Evolutionary conservation across 1,284 basidiomycete genomes (phyloP).

Genomic region (Laetiporus sulphureus): DNA sequence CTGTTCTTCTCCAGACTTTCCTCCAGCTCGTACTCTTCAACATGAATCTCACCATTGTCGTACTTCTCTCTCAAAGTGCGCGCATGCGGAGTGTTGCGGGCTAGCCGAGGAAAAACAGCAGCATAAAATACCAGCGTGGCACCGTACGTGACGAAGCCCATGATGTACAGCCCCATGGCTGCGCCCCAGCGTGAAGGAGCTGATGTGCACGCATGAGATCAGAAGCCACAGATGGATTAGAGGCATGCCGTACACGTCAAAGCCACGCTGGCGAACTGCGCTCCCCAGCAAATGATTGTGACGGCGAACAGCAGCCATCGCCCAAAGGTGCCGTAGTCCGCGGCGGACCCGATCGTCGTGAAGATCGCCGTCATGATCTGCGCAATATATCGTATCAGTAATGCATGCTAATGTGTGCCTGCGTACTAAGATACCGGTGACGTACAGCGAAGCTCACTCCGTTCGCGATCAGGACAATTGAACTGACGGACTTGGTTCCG

Average conservation of each 20-base stretch:
- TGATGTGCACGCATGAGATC: conserved; percentile 23
- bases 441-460: conserved; percentile 69
- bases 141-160: conserved; percentile 73
- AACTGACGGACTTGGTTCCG: conserved; percentile 65
- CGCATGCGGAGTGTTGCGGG: conserved; percentile 70
- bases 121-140: conserved; percentile 80
- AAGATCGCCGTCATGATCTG: conserved; percentile 75
- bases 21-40: conserved; percentile 65
- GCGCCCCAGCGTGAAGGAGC: conserved; percentile 65
- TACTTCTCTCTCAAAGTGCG: conserved; percentile 52
- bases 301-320: conserved; percentile 68
- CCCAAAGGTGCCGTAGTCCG: conserved; percentile 77
- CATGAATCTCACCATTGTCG: conserved; percentile 50
- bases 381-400: too few species aligned
- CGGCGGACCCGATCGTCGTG: conserved; percentile 78
- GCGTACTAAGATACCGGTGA: too few species aligned
- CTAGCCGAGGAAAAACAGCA: conserved; percentile 76
- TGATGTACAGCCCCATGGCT: conserved; percentile 76
- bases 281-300: conserved; percentile 73
- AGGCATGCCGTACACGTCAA: conserved; percentile 50
- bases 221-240: neutral
- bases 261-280: conserved; percentile 72
- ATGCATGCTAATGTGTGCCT: too few species aligned
- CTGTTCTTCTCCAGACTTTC: conserved; percentile 81
- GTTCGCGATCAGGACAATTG: conserved; percentile 69